Base-by-base conservation (phyloP, 2,329 filamentous ascomycete species). In the Nothopassalora personata region DNA sequence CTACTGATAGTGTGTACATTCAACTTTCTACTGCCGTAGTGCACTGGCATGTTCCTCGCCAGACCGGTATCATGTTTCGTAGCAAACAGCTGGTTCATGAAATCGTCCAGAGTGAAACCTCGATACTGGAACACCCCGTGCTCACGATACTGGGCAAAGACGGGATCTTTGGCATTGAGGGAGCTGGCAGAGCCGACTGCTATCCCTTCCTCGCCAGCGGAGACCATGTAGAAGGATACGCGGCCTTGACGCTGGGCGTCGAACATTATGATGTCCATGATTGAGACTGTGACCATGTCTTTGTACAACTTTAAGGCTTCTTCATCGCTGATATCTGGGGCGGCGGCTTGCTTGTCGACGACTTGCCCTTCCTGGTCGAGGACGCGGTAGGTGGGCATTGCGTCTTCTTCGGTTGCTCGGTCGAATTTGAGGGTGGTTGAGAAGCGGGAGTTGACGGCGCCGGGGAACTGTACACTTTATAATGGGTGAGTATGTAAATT, bases 191-290 rank as follows among this genome's bases (percentile, higher is more conserved):
- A 92, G 1, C 91, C 94, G 2, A 99, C 87, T 47, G 90, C 90
- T 54, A 96, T 91, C 34, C 93, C 94, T 80, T 99, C 94, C 78
- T 97, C 92, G 59, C 92, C 92, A 0, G 91, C 90, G 39, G 89
- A 93, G 43, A 87, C 93, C 90, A 99, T 97, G 76, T 99, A 99
- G 76, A 99, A 99, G 74, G 88, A 92, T 57, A 96, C 77, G 19
- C 91, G 85, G n/a, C 92, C 92, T 75, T 99, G 94, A 49, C 94
- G 83, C 76, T 99, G 94, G 0, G 94, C 92, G 70, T 99, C 94
- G 71, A 96, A 97, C 92, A 97, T 97, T 72, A 97, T 89, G 57
- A 96, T 75, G 72, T 99, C 94, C 91, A 99, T 94, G 66, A 97
- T 89, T 57, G 88, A 86, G 57, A 87, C 83, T 30, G 79, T 81